These are phyloP conservation scores for Trametes sp. DNA, from an alignment of 1,284 basidiomycete species.

Conservation along the genomic window DNA sequence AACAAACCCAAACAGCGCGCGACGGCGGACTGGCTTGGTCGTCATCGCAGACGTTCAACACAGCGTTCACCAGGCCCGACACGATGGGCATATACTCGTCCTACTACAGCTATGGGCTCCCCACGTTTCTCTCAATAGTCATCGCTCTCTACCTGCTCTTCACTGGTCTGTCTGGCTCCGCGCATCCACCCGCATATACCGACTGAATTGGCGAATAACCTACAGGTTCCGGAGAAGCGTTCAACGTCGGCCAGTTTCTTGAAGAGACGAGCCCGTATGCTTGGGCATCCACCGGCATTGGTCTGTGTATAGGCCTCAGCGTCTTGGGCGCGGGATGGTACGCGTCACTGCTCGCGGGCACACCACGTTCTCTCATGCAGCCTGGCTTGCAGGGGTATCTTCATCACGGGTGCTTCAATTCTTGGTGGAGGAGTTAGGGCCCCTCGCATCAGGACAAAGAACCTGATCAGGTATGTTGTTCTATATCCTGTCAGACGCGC, in stretches of 20 bases:
- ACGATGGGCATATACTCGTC: conserved; percentile 53
- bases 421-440: conserved; percentile 95
- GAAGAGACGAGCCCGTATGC: conserved; percentile 94
- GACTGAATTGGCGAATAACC: conserved; percentile 12
- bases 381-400: conserved; percentile 85
- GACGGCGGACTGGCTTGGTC: conserved; percentile 16
- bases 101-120: conserved; percentile 74
- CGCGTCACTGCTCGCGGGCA: conserved; percentile 40
- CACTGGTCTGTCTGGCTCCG: conserved; percentile 63
- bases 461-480: conserved; percentile 85
- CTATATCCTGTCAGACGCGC: background rate
- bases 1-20: conserved; percentile 22
- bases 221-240: conserved; percentile 86
- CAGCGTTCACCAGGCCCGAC: conserved; percentile 23
- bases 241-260: conserved; percentile 93
- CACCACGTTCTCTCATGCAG: background rate
- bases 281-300: conserved; percentile 93
- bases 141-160: conserved; percentile 88
- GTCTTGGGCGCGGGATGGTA: conserved; percentile 97
- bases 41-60: conserved; percentile 24
- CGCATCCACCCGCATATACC: background rate
- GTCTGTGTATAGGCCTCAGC: conserved; percentile 92
- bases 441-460: conserved; percentile 97
- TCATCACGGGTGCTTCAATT: conserved; percentile 94
- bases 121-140: conserved; percentile 67